Conservation (phyloP, 352 stramenopile genomes). For the Phytophthora syringae region DNA sequence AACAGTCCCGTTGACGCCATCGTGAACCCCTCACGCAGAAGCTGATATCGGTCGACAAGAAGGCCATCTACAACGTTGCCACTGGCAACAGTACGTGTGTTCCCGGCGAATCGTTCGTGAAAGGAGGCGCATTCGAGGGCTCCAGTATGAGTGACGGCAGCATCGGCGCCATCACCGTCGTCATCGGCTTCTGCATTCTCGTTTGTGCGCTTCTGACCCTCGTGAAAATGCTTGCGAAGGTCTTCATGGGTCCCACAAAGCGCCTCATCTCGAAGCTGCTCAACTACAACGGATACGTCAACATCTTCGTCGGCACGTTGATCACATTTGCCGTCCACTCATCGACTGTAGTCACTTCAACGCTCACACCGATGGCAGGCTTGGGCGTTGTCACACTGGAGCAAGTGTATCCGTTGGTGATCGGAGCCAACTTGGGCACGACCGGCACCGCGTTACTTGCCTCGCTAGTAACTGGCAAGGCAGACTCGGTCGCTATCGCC, state of each 20-base stretch:
- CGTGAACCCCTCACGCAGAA: slow-evolving; percentile 44
- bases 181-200: slow-evolving; percentile 55
- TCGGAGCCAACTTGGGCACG: slow-evolving; percentile 93
- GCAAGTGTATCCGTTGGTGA: slow-evolving; percentile 89
- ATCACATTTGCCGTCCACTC: slow-evolving; percentile 92
- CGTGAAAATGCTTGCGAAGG: slow-evolving; percentile 60
- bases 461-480: slow-evolving; percentile 82
- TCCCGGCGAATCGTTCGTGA: slow-evolving; percentile 42
- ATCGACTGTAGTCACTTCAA: slow-evolving; percentile 91
- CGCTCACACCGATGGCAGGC: slow-evolving; percentile 89
- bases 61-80: slow-evolving; percentile 44
- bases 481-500: slow-evolving; percentile 85
- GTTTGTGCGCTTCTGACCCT: slow-evolving; percentile 54
- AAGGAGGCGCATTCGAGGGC: slow-evolving; percentile 40
- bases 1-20: slow-evolving; percentile 47
- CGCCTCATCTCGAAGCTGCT: slow-evolving; percentile 87
- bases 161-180: slow-evolving; percentile 53
- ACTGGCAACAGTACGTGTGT: slow-evolving; percentile 39
- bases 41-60: slow-evolving; percentile 49
- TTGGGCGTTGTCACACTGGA: slow-evolving; percentile 89
- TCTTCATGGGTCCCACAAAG: slow-evolving; percentile 87
- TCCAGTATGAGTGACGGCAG: slow-evolving; percentile 44
- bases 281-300: slow-evolving; percentile 90
- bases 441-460: slow-evolving; percentile 90
- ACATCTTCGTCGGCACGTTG: slow-evolving; percentile 83